phyloP scores from a whole-genome alignment of 2,329 filamentous ascomycete genomes.

The Hypoxylon sp. region DNA sequence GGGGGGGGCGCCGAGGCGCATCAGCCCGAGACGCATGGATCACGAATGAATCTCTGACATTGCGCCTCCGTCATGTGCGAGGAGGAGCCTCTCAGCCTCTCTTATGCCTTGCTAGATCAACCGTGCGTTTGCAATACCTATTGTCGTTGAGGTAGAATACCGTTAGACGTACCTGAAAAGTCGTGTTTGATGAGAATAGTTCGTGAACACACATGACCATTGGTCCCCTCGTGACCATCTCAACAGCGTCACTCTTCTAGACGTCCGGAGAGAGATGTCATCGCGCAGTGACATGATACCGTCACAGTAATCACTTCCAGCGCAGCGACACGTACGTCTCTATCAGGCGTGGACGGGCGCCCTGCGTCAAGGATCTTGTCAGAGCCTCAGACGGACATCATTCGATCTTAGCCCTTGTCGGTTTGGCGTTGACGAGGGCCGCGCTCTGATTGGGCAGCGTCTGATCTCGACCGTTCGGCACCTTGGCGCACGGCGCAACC shows the following conservation, averaged over 20 bases:
- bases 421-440: slow-evolving; percentile 24
- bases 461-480: slow-evolving; percentile 8
- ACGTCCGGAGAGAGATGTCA: slow-evolving; percentile 4
- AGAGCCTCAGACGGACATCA: slow-evolving; percentile 35
- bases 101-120: background rate
- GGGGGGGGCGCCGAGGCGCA: slow-evolving; percentile 27
- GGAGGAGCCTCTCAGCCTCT: too few species aligned
- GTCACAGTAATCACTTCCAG: slow-evolving; percentile 7
- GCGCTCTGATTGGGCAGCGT: slow-evolving; percentile 27
- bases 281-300: background rate
- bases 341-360: too few species aligned
- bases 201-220: background rate
- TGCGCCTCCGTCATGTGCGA: background rate
- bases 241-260: background rate
- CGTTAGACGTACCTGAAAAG: background rate
- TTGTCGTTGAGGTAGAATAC: background rate
- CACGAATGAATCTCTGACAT: slow-evolving; percentile 11
- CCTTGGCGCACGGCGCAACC: slow-evolving; percentile 12
- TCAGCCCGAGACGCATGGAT: slow-evolving; percentile 31
- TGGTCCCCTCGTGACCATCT: background rate
- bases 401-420: slow-evolving; percentile 30
- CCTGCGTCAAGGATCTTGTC: slow-evolving; percentile 19
- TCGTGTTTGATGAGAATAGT: background rate
- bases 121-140: slow-evolving; percentile 5
- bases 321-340: slow-evolving; percentile 6